Base-by-base conservation (phyloP, 306 rosid species). In the Vigna mungo region DNA sequence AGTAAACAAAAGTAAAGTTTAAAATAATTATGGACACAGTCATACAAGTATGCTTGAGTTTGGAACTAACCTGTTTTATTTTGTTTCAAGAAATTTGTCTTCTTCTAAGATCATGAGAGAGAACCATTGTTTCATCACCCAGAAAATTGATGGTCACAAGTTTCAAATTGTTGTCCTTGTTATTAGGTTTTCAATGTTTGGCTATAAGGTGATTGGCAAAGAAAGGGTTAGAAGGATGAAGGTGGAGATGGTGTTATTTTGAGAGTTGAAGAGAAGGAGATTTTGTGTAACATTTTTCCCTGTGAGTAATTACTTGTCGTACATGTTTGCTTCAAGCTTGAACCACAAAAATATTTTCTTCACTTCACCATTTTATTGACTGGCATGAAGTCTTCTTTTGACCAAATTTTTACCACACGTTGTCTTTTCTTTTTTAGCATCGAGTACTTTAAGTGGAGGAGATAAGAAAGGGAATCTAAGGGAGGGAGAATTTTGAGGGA, bases 401-500 rank as follows among this genome's bases (percentile, higher is more conserved):
- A 72, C 25, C 71, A 66, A 16, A 20, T 11, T 21, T 49, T 74
- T 23, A 59, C 80, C 80, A 25, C 76, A 55, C 76, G 48, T 58
- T 34, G 2, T 49, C 10, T 8, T 34, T 80, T 48, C 37, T 4
- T 47, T 74, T 46, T 36, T 67, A 32, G 25, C 13, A 34, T 10
- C 23, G 0, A n/a, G 39, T 20, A 7, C 23, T 53, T 51, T 59
- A 11, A 48, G 9, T 39, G 85, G 73, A 60, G 56, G 66, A 75
- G 43, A 23, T 41, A 20, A 17, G 44, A 41, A 44, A 67, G 13
- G 18, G 43, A 81, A 48, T 75, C 1, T 37, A 54, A 37, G 84
- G 84, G 77, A 75, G 23, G 10, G 74, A 70, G 74, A 76, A 7
- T 41, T 60, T 75, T n/a, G 25, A 56, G 85, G 81, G 78, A 49